Evolutionary conservation across 768 basidiomycete genomes (phyloP), one percentile per base, ranked within the genome.

Genomic region (Termitomyces sp.): DNA sequence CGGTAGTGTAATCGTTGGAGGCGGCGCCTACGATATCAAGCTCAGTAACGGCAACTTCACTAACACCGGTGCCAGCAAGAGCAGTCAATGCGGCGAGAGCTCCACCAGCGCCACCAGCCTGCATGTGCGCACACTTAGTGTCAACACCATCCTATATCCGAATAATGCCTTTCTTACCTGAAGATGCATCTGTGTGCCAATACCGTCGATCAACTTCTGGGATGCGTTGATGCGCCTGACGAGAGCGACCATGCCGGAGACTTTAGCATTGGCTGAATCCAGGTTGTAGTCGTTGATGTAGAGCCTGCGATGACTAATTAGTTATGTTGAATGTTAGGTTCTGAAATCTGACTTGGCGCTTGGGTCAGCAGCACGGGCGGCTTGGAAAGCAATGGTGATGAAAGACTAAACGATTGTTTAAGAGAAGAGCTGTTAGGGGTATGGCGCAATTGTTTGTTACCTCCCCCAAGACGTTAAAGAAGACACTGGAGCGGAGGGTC

Each of bases 111-210:
- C 49, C 37, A n/a, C 48, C 35, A 37, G 16, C 23, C 48, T 50
- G 11, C 19, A 12, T 29, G 31, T 9, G 11, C 11, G 23, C 32
- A 10, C 10, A n/a, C n/a, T n/a, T n/a, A n/a, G 5, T 25, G 12
- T n/a, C n/a, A 12, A 27, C 7, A 3, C 12, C 17, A 8, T 4
- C 23, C 32, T 48, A 5, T 34, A 14, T 21, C 23, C 17, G 17
- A 1, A 11, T n/a, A 3, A 7, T 29, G 7, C 29, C n/a, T 19
- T 21, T 62, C 60, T 5, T 58, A 69, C 66, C 51, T 51, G 60
- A n/a, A 81, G 68, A 63, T 82, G 80, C 66, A 72, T 74, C 59
- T 81, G 80, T 5, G 80, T 78, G 49, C 80, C 80, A 57, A 81
- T 77, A 53, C 78, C 80, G 59, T 82, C 80, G 61, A 82, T 78